Conservation (phyloP, 768 basidiomycete genomes). For the Termitomyces sp. region DNA sequence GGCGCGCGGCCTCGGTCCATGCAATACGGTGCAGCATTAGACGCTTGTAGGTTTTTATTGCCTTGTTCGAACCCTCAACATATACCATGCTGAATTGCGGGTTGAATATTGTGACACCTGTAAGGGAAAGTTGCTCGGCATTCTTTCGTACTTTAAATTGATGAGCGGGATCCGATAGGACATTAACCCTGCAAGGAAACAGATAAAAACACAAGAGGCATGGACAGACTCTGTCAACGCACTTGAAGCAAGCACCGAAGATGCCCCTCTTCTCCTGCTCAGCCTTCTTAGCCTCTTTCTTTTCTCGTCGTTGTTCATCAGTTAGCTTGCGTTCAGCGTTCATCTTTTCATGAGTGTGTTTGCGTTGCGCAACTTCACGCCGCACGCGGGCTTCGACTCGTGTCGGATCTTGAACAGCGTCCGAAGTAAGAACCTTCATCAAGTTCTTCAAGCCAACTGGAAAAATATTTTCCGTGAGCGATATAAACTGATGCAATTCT, state of each 20-base stretch:
- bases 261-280: constrained; percentile 86
- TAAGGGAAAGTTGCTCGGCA: constrained; percentile 84
- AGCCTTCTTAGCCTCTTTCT: constrained; percentile 76
- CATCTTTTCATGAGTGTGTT: constrained; percentile 88
- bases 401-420: constrained; percentile 96
- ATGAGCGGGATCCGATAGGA: constrained; percentile 86
- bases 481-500: constrained; percentile 3
- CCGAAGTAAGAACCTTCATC: constrained; percentile 96
- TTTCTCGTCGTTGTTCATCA: constrained; percentile 84
- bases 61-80: constrained; percentile 87
- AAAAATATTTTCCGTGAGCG: neutral
- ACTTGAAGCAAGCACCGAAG: constrained; percentile 89
- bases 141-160: constrained; percentile 97
- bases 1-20: constrained; percentile 90
- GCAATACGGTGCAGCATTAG: constrained; percentile 84
- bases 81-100: constrained; percentile 87
- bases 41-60: constrained; percentile 80
- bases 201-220: neutral
- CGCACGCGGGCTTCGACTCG: constrained; percentile 94
- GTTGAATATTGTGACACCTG: constrained; percentile 89
- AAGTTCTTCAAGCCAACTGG: constrained; percentile 89
- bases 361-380: constrained; percentile 87
- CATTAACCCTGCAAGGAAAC: constrained; percentile 59
- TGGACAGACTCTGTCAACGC: constrained; percentile 22
- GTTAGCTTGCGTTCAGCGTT: constrained; percentile 90